Evolutionary conservation across 352 stramenopile genomes (phyloP).

Genomic region (Pythium biforme): DNA sequence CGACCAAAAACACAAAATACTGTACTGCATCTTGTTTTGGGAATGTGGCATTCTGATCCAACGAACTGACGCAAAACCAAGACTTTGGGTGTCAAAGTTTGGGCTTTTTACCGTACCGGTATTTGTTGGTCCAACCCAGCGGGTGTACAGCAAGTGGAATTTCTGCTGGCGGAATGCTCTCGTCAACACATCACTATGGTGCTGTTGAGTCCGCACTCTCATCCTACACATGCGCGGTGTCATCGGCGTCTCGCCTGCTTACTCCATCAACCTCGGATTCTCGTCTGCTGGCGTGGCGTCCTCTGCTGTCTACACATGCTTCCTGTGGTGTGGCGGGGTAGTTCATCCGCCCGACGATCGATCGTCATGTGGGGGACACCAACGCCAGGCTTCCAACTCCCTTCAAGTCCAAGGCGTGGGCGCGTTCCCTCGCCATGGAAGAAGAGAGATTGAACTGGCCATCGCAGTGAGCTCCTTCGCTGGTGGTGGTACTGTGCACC

Average conservation of each 20-base stretch:
- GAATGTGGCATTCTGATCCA: background rate
- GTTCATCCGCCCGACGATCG: too few species aligned
- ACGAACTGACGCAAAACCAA: too few species aligned
- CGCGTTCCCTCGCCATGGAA: background rate
- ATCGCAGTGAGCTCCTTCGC: background rate
- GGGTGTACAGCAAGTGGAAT: conserved; percentile 5
- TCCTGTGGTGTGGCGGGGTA: too few species aligned
- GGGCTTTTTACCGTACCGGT: too few species aligned
- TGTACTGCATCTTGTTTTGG: conserved; percentile 3
- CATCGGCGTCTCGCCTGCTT: background rate
- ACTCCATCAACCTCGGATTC: background rate
- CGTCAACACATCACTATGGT: too few species aligned
- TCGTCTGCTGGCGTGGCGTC: background rate
- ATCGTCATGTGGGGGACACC: background rate
- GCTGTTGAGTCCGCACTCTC: too few species aligned
- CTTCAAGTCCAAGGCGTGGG: too few species aligned
- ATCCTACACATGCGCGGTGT: too few species aligned
- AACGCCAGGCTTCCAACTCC: background rate
- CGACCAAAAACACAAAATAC: background rate
- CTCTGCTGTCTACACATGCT: background rate
- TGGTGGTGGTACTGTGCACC: background rate
- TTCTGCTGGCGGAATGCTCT: background rate
- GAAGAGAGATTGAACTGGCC: background rate
- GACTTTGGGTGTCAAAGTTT: too few species aligned
- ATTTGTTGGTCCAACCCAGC: too few species aligned